Conservation (phyloP, 176 grass and related monocot genomes). For the Aegilops longissima region DNA sequence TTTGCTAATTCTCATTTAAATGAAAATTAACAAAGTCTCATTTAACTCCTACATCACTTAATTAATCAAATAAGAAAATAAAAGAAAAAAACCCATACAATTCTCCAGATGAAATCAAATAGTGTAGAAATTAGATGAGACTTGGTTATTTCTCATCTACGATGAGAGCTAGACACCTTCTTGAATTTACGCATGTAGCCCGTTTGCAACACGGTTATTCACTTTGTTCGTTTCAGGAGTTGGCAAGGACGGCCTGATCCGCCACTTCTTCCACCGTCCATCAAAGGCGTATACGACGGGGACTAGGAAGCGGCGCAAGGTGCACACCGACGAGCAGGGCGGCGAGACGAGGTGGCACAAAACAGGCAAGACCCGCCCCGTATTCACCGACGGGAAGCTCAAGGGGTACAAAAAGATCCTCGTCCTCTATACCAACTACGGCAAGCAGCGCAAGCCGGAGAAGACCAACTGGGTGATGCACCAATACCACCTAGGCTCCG, state of each 20-base stretch:
- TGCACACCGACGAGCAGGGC: conserved; percentile 86
- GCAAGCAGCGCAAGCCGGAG: conserved; percentile 98
- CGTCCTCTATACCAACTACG: conserved; percentile 99
- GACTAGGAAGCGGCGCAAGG: conserved; percentile 88
- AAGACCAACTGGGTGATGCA: conserved; percentile 99
- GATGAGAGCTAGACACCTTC: too few relatives aligned
- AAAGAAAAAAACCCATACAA: too few relatives aligned
- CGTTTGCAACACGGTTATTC: neutral
- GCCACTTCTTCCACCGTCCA: conserved; percentile 98
- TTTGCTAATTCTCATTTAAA: too few relatives aligned
- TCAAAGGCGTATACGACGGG: conserved; percentile 96
- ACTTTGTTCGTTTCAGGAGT: conserved; percentile 54
- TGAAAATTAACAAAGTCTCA: too few relatives aligned
- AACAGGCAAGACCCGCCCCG: conserved; percentile 90
- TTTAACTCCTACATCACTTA: too few relatives aligned
- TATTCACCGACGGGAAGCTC: conserved; percentile 55
- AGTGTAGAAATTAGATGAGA: too few relatives aligned
- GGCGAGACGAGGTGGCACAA: conserved; percentile 99
- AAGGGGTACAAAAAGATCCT: conserved; percentile 98
- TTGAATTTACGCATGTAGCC: neutral
- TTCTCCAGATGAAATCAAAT: too few relatives aligned
- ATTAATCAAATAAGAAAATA: too few relatives aligned
- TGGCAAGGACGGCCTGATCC: conserved; percentile 79
- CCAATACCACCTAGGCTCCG: conserved; percentile 92
- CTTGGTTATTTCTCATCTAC: too few relatives aligned